These are phyloP conservation scores for Penicillium italicum DNA, from an alignment of 2,329 filamentous ascomycete genomes.

Conservation along the genomic window DNA sequence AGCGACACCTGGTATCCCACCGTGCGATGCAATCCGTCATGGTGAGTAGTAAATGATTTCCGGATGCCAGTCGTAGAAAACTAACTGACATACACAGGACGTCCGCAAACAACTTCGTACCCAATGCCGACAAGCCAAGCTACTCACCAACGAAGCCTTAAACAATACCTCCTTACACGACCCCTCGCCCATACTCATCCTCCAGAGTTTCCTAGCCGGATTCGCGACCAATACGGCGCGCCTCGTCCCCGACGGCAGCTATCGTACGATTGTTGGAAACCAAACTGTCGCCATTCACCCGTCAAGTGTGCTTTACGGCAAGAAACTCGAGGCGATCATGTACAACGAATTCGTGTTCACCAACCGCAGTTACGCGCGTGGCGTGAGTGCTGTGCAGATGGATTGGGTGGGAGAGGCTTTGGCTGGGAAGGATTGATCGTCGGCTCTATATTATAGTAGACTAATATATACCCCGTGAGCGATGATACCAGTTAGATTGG, in stretches of 20 bases:
- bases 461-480: constrained; percentile 11
- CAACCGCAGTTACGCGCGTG: constrained; percentile 59
- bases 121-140: constrained; percentile 52
- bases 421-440: constrained; percentile 21
- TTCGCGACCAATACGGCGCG: constrained; percentile 60
- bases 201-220: constrained; percentile 57
- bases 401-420: constrained; percentile 57
- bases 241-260: constrained; percentile 58
- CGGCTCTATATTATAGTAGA: constrained; percentile 7
- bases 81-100: constrained; percentile 39
- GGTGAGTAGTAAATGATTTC: constrained; percentile 32
- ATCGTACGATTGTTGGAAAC: constrained; percentile 59
- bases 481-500: neutral
- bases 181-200: constrained; percentile 47
- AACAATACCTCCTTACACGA: constrained; percentile 25
- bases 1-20: constrained; percentile 57
- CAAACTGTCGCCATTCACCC: constrained; percentile 63
- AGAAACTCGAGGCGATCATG: constrained; percentile 60
- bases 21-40: constrained; percentile 64
- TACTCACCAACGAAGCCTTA: constrained; percentile 31
- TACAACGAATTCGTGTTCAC: constrained; percentile 66
- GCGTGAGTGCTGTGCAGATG: constrained; percentile 61
- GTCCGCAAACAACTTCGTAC: constrained; percentile 59
- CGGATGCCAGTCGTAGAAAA: neutral
- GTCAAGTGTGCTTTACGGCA: constrained; percentile 57